Evolutionary conservation across 768 basidiomycete genomes (phyloP), one percentile per base, ranked within the genome.

Genomic region (Cubamyces sp.): DNA sequence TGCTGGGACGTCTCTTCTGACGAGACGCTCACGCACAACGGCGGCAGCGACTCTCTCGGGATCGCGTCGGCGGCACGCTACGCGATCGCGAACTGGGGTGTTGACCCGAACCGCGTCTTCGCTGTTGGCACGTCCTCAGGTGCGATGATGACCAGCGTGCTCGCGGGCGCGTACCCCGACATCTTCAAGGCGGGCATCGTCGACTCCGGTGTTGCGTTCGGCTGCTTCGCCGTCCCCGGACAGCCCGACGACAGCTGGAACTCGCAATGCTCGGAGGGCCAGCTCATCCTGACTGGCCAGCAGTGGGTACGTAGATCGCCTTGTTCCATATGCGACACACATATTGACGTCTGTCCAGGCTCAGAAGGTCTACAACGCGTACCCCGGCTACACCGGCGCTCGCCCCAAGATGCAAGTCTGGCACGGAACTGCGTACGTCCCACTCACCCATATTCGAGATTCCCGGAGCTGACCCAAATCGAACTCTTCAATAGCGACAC

Each of bases 101-200:
- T 82, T 45, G 78, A 84, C 63, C 41, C 80, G 1, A 68, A 53
- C 51, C 75, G 76, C 45, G 82, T 84, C 57, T 85, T 79, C 70
- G 79, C 78, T 39, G 81, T 82, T 45, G 84, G 83, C 19, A 77
- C 77, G 4, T 80, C 79, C 6, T 84, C 82, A 3, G 84, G 84
- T 53, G 77, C 77, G 59, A 86, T 85, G 84, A 85, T 84, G 84
- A 84, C 84, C 60, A 82, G 80, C 68, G 83, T 84, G 28, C 74
- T 84, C 50, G 72, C 74, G 49, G 84, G 82, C 37, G 78, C 81
- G 19, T 84, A 85, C 71, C 83, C 83, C n/a, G 80, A 85, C 60
- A 68, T 86, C 41, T 82, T 84, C 74, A 61, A 65, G 46, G 84
- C 82, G 18, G 82, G 78, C 21, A 65, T 79, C 45, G 79, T 76